phyloP scores from a whole-genome alignment of 2,329 filamentous ascomycete species.

The Sporothrix luriei region DNA sequence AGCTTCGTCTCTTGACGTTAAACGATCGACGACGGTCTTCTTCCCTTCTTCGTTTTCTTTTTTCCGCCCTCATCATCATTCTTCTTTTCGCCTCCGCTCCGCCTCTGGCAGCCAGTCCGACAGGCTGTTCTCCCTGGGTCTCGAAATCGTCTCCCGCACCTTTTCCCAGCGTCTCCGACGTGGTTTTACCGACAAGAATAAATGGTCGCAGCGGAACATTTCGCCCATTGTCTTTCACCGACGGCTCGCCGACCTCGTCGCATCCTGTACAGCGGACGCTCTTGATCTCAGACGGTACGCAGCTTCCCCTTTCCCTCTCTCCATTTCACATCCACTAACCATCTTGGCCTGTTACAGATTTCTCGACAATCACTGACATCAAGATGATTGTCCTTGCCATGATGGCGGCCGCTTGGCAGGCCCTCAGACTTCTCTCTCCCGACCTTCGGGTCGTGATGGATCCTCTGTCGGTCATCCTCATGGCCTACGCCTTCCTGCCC shows the following conservation, averaged over 20 bases:
- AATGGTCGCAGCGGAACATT: slow-evolving; percentile 8
- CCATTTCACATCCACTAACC: neutral
- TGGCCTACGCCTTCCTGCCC: slow-evolving; percentile 21
- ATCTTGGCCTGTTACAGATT: slow-evolving; percentile 1
- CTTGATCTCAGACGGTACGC: neutral
- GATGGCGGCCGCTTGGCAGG: neutral
- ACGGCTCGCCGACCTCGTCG: slow-evolving; percentile 18
- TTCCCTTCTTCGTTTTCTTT: slow-evolving; percentile 8
- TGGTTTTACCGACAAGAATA: neutral
- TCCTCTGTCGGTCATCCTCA: neutral
- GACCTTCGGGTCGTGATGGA: slow-evolving; percentile 1
- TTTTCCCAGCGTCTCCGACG: neutral
- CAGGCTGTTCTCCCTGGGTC: neutral
- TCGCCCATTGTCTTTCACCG: neutral
- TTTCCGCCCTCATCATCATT: neutral
- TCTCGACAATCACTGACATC: neutral
- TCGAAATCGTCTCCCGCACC: neutral
- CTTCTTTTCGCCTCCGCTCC: slow-evolving; percentile 5
- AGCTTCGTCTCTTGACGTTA: slow-evolving; percentile 26
- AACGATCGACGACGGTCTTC: slow-evolving; percentile 11
- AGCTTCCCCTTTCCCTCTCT: neutral
- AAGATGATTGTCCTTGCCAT: slow-evolving; percentile 20
- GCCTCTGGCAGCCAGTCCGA: slow-evolving; percentile 7
- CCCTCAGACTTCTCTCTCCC: neutral
- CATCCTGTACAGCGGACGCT: neutral